Percentiles rank a stretch among this genome's conserved stretches.
These are phyloP conservation scores for Ascoidea rubescens DNA, from an alignment of 805 yeast genomes.

Conservation along the genomic window DNA sequence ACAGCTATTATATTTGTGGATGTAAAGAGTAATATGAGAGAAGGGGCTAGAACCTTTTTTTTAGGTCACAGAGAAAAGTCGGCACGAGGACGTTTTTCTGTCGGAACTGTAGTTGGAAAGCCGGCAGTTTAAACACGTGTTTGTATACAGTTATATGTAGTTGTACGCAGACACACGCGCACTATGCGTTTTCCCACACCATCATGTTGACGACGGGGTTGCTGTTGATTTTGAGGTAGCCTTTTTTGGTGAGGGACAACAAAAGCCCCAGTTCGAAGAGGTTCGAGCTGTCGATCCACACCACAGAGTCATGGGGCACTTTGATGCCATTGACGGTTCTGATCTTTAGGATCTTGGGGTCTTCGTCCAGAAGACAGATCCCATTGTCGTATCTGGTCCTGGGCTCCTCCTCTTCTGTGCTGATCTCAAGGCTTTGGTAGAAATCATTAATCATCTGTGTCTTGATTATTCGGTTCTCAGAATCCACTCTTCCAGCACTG, in stretches of 20 bases:
- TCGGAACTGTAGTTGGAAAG: too few species aligned
- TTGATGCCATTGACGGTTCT: background rate
- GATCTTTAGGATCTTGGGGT: background rate
- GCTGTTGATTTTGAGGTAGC: background rate
- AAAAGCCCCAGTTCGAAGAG: background rate
- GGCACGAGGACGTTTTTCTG: too few species aligned
- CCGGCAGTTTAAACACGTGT: too few species aligned
- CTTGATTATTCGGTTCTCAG: slow-evolving; percentile 20
- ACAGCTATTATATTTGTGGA: too few species aligned
- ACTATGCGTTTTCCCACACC: background rate
- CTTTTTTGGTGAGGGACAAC: background rate
- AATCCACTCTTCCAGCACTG: slow-evolving; percentile 25
- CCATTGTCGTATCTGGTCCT: background rate
- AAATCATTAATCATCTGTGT: slow-evolving; percentile 7
- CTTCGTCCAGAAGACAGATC: background rate
- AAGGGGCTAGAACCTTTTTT: too few species aligned
- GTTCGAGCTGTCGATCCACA: background rate
- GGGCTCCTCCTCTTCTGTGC: background rate
- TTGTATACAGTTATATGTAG: too few species aligned
- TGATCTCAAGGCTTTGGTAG: background rate
- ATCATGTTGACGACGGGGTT: background rate
- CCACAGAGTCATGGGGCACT: background rate
- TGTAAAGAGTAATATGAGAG: too few species aligned
- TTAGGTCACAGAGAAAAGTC: too few species aligned
- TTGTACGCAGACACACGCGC: too few species aligned